A percentile compares a stretch with the other conserved stretches of the same genome.
phyloP scores from a whole-genome alignment of 2,329 filamentous ascomycete species.

The Pseudofabraea citricarpa region DNA sequence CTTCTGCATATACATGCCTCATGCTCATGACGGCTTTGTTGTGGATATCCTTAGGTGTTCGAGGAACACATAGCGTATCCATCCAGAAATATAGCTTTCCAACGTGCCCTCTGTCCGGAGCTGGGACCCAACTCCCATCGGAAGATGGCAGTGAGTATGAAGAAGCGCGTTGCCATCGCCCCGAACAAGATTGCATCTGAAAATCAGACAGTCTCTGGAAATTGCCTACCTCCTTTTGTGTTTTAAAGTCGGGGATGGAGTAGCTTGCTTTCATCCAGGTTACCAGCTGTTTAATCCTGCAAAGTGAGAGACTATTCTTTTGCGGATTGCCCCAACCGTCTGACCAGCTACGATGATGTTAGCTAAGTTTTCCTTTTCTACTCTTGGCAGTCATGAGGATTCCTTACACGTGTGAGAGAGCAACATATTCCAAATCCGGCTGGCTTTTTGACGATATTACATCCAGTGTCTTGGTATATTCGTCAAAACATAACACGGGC shows the following conservation, averaged over 20 bases:
- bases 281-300: conserved; percentile 3
- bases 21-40: conserved; percentile 8
- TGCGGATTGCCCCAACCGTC: conserved; percentile 8
- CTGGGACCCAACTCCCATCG: background rate
- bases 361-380: too few species aligned
- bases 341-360: background rate
- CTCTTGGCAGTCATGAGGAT: too few species aligned
- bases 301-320: conserved; percentile 7
- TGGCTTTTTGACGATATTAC: background rate
- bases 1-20: conserved; percentile 6
- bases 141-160: background rate
- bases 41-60: conserved; percentile 2
- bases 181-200: background rate
- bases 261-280: conserved; percentile 3
- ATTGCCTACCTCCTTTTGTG: conserved; percentile 2
- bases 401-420: conserved; percentile 11
- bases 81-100: conserved; percentile 10
- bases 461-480: background rate
- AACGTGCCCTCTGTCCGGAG: background rate
- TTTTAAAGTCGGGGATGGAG: conserved; percentile 6
- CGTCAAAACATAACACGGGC: conserved; percentile 5
- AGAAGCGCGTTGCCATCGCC: background rate
- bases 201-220: background rate
- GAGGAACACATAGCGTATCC: conserved; percentile 8
- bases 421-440: conserved; percentile 6